phyloP scores from a whole-genome alignment of 805 yeast species.

The Metschnikowia corniflorae region DNA sequence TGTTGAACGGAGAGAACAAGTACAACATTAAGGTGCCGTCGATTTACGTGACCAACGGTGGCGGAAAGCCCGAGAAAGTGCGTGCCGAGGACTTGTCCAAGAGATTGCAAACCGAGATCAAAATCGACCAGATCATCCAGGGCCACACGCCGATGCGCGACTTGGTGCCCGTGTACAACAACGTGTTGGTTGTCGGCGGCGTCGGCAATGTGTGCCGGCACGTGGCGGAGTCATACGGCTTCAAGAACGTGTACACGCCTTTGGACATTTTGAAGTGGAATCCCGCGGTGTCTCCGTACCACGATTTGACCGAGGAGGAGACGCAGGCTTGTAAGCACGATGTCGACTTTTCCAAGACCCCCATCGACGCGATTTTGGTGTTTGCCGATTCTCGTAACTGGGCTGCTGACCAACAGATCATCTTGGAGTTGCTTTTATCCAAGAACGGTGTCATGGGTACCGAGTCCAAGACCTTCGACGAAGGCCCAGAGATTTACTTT shows the following conservation, averaged over 20 bases:
- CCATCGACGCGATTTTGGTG: slow-evolving; percentile 78
- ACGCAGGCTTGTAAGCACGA: slow-evolving; percentile 43
- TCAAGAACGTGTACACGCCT: slow-evolving; percentile 77
- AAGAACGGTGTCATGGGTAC: slow-evolving; percentile 86
- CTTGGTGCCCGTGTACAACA: slow-evolving; percentile 60
- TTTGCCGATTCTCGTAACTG: slow-evolving; percentile 91
- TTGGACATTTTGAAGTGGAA: slow-evolving; percentile 81
- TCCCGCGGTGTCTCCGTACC: slow-evolving; percentile 83
- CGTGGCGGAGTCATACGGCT: slow-evolving; percentile 82
- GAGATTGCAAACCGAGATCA: slow-evolving; percentile 56
- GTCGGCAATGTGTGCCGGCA: slow-evolving; percentile 78
- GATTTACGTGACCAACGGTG: slow-evolving; percentile 83
- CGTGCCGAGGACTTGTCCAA: slow-evolving; percentile 69
- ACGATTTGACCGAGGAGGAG: slow-evolving; percentile 73
- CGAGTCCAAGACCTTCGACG: slow-evolving; percentile 60
- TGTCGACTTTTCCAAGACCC: slow-evolving; percentile 62
- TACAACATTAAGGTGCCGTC: slow-evolving; percentile 75
- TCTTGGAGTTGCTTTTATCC: slow-evolving; percentile 73
- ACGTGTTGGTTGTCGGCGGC: slow-evolving; percentile 86
- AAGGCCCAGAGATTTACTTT: slow-evolving; percentile 80
- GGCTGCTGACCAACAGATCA: slow-evolving; percentile 92
- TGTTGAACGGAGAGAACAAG: slow-evolving; percentile 74
- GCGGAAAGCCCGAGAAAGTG: slow-evolving; percentile 76
- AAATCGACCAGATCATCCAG: slow-evolving; percentile 80
- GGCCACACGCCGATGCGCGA: slow-evolving; percentile 95